Percentiles rank a stretch among this genome's conserved stretches.
phyloP scores from a whole-genome alignment of 2,329 filamentous ascomycete genomes.

The Beauveria pseudobassiana region DNA sequence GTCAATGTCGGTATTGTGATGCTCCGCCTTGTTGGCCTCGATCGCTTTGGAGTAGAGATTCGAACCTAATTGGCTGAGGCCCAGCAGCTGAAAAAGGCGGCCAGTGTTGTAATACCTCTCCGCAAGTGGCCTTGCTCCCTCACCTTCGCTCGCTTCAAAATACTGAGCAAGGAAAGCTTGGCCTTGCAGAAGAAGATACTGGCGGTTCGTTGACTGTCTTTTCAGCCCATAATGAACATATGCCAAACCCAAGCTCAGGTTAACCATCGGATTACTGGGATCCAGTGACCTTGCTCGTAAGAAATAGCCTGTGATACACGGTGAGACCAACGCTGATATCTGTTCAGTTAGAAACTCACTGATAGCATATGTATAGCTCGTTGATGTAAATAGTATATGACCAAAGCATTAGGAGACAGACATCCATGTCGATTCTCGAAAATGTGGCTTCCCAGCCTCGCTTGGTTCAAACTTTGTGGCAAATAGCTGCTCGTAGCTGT shows the following conservation, averaged over 20 bases:
- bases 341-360: conserved; percentile 40
- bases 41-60: conserved; percentile 54
- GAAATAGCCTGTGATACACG: conserved; percentile 58
- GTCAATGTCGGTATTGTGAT: conserved; percentile 18
- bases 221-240: conserved; percentile 90
- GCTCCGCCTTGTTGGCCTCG: conserved; percentile 7
- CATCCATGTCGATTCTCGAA: conserved; percentile 49
- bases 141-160: conserved; percentile 14
- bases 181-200: conserved; percentile 80
- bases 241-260: conserved; percentile 71
- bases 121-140: conserved; percentile 16
- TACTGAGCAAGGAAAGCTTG: conserved; percentile 63
- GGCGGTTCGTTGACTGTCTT: conserved; percentile 80
- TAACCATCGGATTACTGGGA: conserved; percentile 68
- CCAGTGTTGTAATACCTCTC: conserved; percentile 33
- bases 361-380: conserved; percentile 74
- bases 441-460: background rate
- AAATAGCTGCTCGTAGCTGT: conserved; percentile 21
- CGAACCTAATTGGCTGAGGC: conserved; percentile 49
- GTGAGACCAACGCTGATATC: background rate
- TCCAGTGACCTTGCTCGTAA: conserved; percentile 69
- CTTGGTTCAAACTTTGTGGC: conserved; percentile 19
- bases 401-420: conserved; percentile 81
- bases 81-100: conserved; percentile 30
- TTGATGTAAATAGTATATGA: conserved; percentile 78